These are phyloP conservation scores for Buddleja alternifolia DNA, from an alignment of 257 asterid genomes.

Conservation along the genomic window DNA sequence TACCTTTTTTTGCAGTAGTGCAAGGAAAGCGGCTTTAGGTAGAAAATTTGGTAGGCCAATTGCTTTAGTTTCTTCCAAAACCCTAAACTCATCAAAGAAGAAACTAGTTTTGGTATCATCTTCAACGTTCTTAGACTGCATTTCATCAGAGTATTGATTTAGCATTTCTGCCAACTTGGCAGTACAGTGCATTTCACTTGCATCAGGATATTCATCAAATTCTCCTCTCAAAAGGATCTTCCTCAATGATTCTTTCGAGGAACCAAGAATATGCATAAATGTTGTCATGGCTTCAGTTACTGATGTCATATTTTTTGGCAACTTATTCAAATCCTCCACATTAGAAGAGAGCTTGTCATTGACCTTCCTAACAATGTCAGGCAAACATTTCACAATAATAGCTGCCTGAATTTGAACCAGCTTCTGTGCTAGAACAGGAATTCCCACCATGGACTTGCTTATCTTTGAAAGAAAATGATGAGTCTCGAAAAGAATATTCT, in stretches of 20 bases:
- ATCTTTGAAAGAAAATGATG: conserved; percentile 10
- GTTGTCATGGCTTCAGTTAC: conserved; percentile 39
- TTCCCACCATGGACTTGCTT: conserved; percentile 14
- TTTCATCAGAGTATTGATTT: conserved; percentile 16
- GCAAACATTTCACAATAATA: conserved; percentile 39
- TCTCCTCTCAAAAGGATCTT: conserved; percentile 45
- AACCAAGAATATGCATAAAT: conserved; percentile 32
- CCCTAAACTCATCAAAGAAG: conserved; percentile 34
- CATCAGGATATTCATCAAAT: conserved; percentile 48
- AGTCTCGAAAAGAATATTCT: background rate
- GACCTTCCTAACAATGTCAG: conserved; percentile 39
- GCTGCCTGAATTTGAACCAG: conserved; percentile 39
- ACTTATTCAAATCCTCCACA: conserved; percentile 34
- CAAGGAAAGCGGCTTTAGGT: conserved; percentile 26
- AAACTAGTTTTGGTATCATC: background rate
- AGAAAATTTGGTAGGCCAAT: conserved; percentile 41
- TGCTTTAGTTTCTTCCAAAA: conserved; percentile 32
- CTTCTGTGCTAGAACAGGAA: conserved; percentile 39
- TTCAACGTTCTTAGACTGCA: background rate
- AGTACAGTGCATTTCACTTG: conserved; percentile 32
- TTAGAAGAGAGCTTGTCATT: conserved; percentile 37
- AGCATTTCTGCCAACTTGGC: conserved; percentile 37
- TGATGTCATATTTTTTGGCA: conserved; percentile 29
- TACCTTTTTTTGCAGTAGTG: conserved; percentile 33
- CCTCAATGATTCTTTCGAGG: conserved; percentile 38